Evolutionary conservation across 768 basidiomycete genomes (phyloP).

Genomic region (Chlorophyllum brunneum): DNA sequence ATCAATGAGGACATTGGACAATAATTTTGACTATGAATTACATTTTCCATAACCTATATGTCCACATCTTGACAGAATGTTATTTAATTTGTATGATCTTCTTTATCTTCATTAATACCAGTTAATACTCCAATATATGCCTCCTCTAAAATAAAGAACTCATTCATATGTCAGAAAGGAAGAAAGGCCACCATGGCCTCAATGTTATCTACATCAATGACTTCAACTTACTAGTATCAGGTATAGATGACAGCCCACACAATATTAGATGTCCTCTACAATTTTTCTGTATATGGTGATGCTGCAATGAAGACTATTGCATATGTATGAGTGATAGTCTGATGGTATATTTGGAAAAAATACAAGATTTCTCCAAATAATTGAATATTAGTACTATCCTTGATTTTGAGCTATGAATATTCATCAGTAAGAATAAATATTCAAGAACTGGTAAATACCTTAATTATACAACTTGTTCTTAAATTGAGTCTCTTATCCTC

Average conservation of each 20-base stretch:
- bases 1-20: constrained; percentile 84
- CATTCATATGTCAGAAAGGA: background rate
- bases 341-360: background rate
- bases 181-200: background rate
- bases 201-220: background rate
- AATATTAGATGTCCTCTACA: background rate
- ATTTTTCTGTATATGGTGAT: background rate
- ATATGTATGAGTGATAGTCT: background rate
- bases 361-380: constrained; percentile 5
- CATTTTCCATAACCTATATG: too few relatives aligned
- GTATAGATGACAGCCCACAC: background rate
- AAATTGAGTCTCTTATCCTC: constrained; percentile 22
- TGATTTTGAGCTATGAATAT: background rate
- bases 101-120: background rate
- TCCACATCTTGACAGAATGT: too few relatives aligned
- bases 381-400: background rate
- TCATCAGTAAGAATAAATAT: background rate
- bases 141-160: background rate
- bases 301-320: constrained; percentile 1
- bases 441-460: constrained; percentile 24
- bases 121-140: background rate
- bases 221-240: background rate
- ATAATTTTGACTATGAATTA: too few relatives aligned
- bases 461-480: constrained; percentile 27
- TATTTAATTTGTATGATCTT: too few relatives aligned